Base-by-base conservation (phyloP, 106 monocot species). In the Dioscorea zingiberensis region DNA sequence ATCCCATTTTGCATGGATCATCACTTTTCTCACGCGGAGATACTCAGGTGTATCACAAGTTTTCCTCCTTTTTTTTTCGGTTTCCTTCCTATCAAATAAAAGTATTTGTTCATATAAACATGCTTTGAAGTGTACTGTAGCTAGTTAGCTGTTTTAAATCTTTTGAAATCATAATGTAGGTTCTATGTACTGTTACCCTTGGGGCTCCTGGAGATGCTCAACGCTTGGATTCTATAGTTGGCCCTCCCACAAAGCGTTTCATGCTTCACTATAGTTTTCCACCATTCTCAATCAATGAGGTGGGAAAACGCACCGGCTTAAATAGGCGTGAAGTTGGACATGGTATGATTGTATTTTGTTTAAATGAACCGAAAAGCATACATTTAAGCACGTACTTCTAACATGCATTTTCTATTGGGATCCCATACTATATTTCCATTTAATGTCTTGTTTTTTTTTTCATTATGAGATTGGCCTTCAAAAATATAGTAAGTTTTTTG, bases 261-360 rank as follows among this genome's bases (percentile, higher is more conserved):
- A 98, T 98, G 98, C 86, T 98, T 59, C 98, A 98, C 32, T 98
- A 98, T 63, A 89, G 73, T 25, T 98, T 98, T 62, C 98, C 98
- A 47, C 86, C 98, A 61, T 98, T 86, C 64, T 98, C 88, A 47
- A 98, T 93, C 30, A 93, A 93, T 81, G 98, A 98, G 67, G 84
- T 93, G 69, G 93, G 86, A 10, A 98, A 93, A 58, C 83, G 82
- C 28, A 83, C 78, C 55, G 93, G 98, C 48, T 71, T 93, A 54
- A 98, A 98, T 70, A 74, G 98, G 21, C 85, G 93, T 63, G 98
- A 98, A 87, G 93, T 98, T 82, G 98, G 98, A 15, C 98, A 98
- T 84, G 98, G 91, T 91, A 85, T 32, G 38, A 38, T 8, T 38
- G 6, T 38, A 38, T 38, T 38, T 38, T 38, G 30, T 38, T 38